Evolutionary conservation across 2,329 filamentous ascomycete species (phyloP).

Genomic region (Colletotrichum sp.): DNA sequence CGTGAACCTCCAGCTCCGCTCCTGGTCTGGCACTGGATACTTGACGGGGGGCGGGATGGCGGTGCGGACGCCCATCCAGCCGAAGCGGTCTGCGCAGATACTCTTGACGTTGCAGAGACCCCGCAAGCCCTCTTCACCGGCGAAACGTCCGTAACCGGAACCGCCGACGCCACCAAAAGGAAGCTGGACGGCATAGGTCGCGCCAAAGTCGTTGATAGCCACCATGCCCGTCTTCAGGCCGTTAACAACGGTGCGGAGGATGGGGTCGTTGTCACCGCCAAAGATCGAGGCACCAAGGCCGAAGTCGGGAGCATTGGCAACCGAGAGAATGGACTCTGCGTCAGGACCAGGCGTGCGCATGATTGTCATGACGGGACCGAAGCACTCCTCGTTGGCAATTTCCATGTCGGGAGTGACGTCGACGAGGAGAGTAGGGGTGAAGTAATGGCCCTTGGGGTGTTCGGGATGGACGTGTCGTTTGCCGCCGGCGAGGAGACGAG

Average conservation of each 20-base stretch:
- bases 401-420: conserved; percentile 86
- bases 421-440: conserved; percentile 87
- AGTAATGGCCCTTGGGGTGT: conserved; percentile 86
- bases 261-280: conserved; percentile 66
- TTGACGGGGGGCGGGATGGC: conserved; percentile 80
- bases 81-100: conserved; percentile 77
- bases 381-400: conserved; percentile 90
- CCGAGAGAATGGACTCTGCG: conserved; percentile 67
- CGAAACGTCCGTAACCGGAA: conserved; percentile 92
- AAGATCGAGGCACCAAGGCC: conserved; percentile 91
- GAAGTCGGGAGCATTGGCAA: conserved; percentile 86
- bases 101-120: conserved; percentile 88
- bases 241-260: conserved; percentile 68
- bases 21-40: conserved; percentile 77
- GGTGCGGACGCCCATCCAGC: conserved; percentile 70
- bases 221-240: conserved; percentile 87
- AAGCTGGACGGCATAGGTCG: conserved; percentile 90
- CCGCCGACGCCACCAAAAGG: conserved; percentile 93
- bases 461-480: conserved; percentile 73
- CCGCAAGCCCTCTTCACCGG: conserved; percentile 85
- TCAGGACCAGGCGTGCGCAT: conserved; percentile 74
- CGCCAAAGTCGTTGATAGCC: conserved; percentile 93
- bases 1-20: conserved; percentile 69
- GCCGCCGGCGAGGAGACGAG: conserved; percentile 82
- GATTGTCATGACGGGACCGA: conserved; percentile 87